A percentile compares a stretch with the other conserved stretches of the same genome.
Evolutionary conservation across 495 filamentous ascomycete species (phyloP).

Genomic region (Aspergillus steynii): DNA sequence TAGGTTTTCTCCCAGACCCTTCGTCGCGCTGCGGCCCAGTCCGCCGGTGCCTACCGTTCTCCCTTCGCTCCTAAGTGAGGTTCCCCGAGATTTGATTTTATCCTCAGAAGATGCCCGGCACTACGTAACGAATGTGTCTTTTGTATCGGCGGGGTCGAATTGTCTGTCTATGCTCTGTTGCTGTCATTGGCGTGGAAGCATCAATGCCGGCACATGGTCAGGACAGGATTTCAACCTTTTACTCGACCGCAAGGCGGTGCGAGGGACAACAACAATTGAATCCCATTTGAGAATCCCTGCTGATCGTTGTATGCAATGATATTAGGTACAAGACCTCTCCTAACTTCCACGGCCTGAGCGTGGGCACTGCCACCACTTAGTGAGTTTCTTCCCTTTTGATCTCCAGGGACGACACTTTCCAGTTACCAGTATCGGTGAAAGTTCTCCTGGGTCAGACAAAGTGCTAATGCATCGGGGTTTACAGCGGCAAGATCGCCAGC

Average conservation of each 20-base stretch:
- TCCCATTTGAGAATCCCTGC: neutral
- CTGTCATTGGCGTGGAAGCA: neutral
- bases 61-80: slow-evolving; percentile 48
- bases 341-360: slow-evolving; percentile 53
- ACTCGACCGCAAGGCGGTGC: neutral
- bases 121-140: neutral
- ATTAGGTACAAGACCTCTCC: slow-evolving; percentile 52
- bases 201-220: neutral
- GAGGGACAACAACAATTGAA: neutral
- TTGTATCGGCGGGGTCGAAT: neutral
- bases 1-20: slow-evolving; percentile 45
- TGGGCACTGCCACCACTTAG: slow-evolving; percentile 45
- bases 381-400: slow-evolving; percentile 34
- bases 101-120: neutral
- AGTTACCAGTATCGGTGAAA: no score
- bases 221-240: neutral
- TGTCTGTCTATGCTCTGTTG: neutral
- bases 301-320: slow-evolving; percentile 6
- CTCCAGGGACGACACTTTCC: neutral
- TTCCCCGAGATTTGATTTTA: slow-evolving; percentile 12
- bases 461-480: slow-evolving; percentile 14
- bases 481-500: slow-evolving; percentile 53
- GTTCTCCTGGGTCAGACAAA: neutral
- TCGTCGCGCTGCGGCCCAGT: slow-evolving; percentile 44
- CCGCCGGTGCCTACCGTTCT: slow-evolving; percentile 34